Conservation (phyloP, 1,284 basidiomycete genomes). For the Austroboletus olivaceoglutinosus region DNA sequence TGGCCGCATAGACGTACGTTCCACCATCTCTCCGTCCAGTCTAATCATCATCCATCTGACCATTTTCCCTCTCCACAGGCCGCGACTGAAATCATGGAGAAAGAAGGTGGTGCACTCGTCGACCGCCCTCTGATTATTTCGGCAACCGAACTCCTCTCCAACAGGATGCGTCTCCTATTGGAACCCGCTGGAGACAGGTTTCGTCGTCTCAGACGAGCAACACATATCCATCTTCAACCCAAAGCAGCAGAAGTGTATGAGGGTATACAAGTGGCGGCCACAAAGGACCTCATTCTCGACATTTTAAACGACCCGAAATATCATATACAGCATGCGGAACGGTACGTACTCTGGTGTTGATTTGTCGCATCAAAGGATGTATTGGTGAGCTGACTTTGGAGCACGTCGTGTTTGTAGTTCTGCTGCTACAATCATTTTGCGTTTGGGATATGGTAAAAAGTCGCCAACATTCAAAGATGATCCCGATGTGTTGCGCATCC, state of each 20-base stretch:
- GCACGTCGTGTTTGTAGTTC: conserved; percentile 41
- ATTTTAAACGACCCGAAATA: conserved; percentile 35
- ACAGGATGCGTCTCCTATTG: conserved; percentile 23
- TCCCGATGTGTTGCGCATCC: conserved; percentile 52
- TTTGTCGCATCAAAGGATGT: background rate
- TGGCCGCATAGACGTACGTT: conserved; percentile 30
- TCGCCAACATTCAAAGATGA: conserved; percentile 49
- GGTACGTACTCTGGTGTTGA: conserved; percentile 19
- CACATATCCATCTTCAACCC: conserved; percentile 38
- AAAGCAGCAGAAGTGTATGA: conserved; percentile 33
- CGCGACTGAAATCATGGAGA: conserved; percentile 34
- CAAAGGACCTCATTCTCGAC: conserved; percentile 37
- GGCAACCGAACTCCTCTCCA: conserved; percentile 25
- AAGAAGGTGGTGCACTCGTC: conserved; percentile 26
- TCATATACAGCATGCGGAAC: conserved; percentile 33
- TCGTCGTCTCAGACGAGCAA: conserved; percentile 29
- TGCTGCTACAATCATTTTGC: conserved; percentile 60
- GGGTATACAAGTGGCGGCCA: conserved; percentile 34
- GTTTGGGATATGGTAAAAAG: conserved; percentile 60
- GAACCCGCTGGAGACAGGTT: conserved; percentile 21
- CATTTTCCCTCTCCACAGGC: conserved; percentile 6
- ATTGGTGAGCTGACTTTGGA: background rate
- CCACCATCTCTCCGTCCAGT: background rate
- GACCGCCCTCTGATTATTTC: conserved; percentile 32
- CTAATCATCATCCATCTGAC: background rate